Evolutionary conservation across 1,139 yeast genomes (phyloP).

Genomic region (Citeromyces siamensis): DNA sequence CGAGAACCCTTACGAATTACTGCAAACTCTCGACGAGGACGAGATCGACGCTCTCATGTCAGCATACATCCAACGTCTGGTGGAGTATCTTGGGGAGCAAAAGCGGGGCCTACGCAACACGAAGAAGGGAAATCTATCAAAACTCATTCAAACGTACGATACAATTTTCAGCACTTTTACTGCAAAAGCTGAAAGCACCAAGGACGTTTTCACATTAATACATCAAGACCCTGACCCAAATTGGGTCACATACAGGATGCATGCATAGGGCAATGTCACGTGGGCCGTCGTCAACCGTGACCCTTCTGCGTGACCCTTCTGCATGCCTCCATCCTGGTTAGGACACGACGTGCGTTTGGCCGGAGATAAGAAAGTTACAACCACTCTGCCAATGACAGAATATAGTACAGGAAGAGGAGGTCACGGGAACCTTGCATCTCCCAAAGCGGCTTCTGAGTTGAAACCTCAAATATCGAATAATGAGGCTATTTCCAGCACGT

Average conservation of each 20-base stretch:
- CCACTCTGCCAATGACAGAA: slow-evolving; percentile 7
- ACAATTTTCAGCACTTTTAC: neutral
- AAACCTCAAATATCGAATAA: slow-evolving; percentile 8
- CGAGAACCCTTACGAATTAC: neutral
- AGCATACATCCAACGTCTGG: neutral
- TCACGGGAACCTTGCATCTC: slow-evolving; percentile 22
- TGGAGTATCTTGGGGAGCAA: neutral
- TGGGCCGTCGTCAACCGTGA: neutral
- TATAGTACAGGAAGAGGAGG: slow-evolving; percentile 29
- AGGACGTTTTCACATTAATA: slow-evolving; percentile 2
- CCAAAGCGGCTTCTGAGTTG: slow-evolving; percentile 7
- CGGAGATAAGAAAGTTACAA: neutral
- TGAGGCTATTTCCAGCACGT: slow-evolving; percentile 8
- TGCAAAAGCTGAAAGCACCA: slow-evolving; percentile 1
- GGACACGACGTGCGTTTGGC: slow-evolving; percentile 8
- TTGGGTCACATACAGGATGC: slow-evolving; percentile 12
- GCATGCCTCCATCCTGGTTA: no score
- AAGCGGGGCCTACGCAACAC: neutral
- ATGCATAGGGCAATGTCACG: slow-evolving; percentile 5
- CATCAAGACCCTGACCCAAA: slow-evolving; percentile 10
- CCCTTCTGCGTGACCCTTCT: no score
- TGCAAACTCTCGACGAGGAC: neutral
- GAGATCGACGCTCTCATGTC: neutral
- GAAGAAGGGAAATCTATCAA: neutral
- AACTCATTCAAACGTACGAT: neutral